These are phyloP conservation scores for Globisporangium cystogenes DNA, from an alignment of 352 stramenopile species.

Conservation along the genomic window DNA sequence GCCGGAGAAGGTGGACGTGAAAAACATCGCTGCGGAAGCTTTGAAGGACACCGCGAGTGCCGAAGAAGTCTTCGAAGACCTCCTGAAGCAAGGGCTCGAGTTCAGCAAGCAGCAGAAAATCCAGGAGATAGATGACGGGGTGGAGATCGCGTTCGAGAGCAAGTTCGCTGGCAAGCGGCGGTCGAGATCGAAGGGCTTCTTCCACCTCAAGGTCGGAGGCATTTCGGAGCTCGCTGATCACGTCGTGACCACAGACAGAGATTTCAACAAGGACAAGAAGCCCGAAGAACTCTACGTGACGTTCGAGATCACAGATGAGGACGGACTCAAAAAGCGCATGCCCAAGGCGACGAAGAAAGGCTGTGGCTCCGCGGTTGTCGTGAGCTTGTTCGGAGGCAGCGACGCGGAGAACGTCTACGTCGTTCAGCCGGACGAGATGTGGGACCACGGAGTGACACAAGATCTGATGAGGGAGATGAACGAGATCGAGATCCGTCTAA, in stretches of 20 bases:
- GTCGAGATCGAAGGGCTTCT: slow-evolving; percentile 25
- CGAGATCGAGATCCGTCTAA: slow-evolving; percentile 20
- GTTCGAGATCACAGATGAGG: slow-evolving; percentile 30
- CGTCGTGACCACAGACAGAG: slow-evolving; percentile 18
- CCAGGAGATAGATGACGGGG: slow-evolving; percentile 14
- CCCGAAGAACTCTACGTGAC: slow-evolving; percentile 42
- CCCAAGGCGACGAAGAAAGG: slow-evolving; percentile 4
- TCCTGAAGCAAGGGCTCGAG: slow-evolving; percentile 30
- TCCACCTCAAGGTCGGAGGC: slow-evolving; percentile 29
- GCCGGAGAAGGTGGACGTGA: slow-evolving; percentile 43
- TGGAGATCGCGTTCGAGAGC: slow-evolving; percentile 21
- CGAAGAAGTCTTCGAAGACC: slow-evolving; percentile 44
- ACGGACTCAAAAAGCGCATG: slow-evolving; percentile 14
- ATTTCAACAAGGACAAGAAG: slow-evolving; percentile 23
- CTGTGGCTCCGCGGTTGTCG: slow-evolving; percentile 3
- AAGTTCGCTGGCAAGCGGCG: slow-evolving; percentile 22
- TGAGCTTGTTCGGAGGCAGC: slow-evolving; percentile 23
- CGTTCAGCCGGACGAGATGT: slow-evolving; percentile 29
- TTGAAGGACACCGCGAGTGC: slow-evolving; percentile 34
- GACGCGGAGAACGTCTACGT: slow-evolving; percentile 13
- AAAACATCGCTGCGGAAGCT: slow-evolving; percentile 33
- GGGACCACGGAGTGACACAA: slow-evolving; percentile 28
- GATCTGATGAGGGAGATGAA: slow-evolving; percentile 23
- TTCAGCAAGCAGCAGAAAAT: slow-evolving; percentile 46
- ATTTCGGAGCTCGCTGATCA: slow-evolving; percentile 38